Conservation (phyloP, 768 basidiomycete genomes). For the Suillus weaverae region DNA sequence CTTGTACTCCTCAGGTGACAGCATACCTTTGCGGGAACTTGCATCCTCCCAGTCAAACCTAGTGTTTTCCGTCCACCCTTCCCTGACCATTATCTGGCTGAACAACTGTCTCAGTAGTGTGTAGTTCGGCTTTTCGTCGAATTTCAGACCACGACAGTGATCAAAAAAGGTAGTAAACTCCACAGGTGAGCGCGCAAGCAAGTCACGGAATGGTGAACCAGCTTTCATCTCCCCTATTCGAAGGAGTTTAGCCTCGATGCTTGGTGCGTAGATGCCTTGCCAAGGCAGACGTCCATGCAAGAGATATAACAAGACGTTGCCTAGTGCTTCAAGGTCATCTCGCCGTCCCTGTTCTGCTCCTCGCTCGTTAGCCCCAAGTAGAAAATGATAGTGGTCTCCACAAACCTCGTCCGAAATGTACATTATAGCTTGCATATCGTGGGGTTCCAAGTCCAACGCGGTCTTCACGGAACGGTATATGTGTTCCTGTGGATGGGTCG, state of each 20-base stretch:
- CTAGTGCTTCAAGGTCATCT: constrained; percentile 26
- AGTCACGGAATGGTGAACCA: neutral
- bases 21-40: neutral
- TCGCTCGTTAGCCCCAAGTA: neutral
- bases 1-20: neutral
- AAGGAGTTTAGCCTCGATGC: constrained; percentile 5
- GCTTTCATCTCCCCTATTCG: constrained; percentile 17
- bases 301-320: constrained; percentile 21
- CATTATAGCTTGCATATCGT: constrained; percentile 16
- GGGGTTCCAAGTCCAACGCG: constrained; percentile 15
- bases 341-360: constrained; percentile 19
- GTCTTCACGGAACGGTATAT: constrained; percentile 16
- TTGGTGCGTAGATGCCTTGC: constrained; percentile 17
- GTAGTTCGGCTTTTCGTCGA: constrained; percentile 25
- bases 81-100: neutral
- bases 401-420: constrained; percentile 17
- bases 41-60: constrained; percentile 3
- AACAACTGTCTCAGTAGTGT: constrained; percentile 15
- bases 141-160: constrained; percentile 17
- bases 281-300: constrained; percentile 25
- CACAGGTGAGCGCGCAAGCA: neutral
- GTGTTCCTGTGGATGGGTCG: constrained; percentile 13
- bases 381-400: neutral
- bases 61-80: neutral
- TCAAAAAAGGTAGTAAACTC: constrained; percentile 18